These are phyloP conservation scores for Bruguiera parviflora DNA, from an alignment of 345 rosid species.

Conservation along the genomic window DNA sequence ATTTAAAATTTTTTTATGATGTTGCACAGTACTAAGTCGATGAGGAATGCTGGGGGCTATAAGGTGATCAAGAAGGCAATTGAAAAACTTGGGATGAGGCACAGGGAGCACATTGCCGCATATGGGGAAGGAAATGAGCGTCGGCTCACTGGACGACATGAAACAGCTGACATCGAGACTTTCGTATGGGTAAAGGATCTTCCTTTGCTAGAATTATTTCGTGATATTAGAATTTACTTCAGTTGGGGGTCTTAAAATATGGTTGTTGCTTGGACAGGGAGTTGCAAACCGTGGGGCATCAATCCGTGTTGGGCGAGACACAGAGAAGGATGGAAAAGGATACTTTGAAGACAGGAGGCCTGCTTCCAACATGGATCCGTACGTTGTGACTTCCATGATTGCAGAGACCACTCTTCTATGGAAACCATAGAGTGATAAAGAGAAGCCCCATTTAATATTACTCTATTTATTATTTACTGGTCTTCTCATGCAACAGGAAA, in stretches of 20 bases:
- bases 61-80: conserved; percentile 79
- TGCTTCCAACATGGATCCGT: conserved; percentile 86
- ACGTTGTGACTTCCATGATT: conserved; percentile 70
- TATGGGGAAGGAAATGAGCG: conserved; percentile 95
- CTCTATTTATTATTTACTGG: too few species aligned
- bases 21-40: conserved; percentile 64
- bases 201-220: neutral
- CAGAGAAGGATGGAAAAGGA: conserved; percentile 72
- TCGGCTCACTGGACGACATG: conserved; percentile 78
- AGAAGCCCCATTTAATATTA: too few species aligned
- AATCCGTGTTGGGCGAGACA: conserved; percentile 76
- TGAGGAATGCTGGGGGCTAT: conserved; percentile 74
- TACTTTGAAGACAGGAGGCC: conserved; percentile 91
- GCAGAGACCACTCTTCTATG: conserved; percentile 71
- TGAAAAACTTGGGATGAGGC: conserved; percentile 73
- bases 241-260: too few species aligned
- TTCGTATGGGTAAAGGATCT: conserved; percentile 60
- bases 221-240: too few species aligned
- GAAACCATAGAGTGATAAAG: conserved; percentile 14
- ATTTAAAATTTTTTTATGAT: neutral
- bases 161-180: conserved; percentile 78
- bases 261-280: conserved; percentile 41
- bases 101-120: conserved; percentile 83
- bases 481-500: too few species aligned
- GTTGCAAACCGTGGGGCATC: conserved; percentile 90